Conservation (phyloP, 345 rosid species). For the Murraya koenigii region DNA sequence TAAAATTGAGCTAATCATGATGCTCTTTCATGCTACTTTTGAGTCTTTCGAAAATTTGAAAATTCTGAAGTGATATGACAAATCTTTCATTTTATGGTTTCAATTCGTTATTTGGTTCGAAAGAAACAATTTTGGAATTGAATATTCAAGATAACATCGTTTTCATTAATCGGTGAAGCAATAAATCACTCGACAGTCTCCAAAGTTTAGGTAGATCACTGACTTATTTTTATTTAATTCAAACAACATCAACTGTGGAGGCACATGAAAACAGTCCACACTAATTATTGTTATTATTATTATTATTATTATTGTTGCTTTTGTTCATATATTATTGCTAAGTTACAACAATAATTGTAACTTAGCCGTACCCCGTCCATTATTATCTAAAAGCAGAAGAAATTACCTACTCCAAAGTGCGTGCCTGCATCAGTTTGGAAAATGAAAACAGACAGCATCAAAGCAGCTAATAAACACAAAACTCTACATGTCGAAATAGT, state of each 20-base stretch:
- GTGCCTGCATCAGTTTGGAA: not conserved
- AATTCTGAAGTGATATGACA: not conserved
- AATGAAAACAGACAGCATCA: not conserved
- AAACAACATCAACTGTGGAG: not conserved
- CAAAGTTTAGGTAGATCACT: conserved; percentile 19
- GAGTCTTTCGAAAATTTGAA: no score
- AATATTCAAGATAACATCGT: not conserved
- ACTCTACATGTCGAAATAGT: conserved; percentile 5
- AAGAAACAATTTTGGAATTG: not conserved
- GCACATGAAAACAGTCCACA: conserved; percentile 11
- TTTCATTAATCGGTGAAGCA: conserved; percentile 16
- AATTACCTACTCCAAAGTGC: conserved; percentile 1
- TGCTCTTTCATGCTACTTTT: no score
- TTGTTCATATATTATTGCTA: not conserved
- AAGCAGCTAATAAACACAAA: not conserved
- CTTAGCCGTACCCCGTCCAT: no score
- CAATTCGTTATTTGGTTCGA: not conserved
- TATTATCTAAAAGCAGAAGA: not conserved
- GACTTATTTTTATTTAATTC: not conserved
- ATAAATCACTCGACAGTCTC: conserved; percentile 8
- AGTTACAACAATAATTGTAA: no score
- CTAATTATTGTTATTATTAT: not conserved
- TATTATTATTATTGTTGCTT: not conserved
- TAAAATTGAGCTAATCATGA: no score
- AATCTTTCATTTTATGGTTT: not conserved